Evolutionary conservation across 1,139 yeast species (phyloP).

Genomic region (Pichia sp.): DNA sequence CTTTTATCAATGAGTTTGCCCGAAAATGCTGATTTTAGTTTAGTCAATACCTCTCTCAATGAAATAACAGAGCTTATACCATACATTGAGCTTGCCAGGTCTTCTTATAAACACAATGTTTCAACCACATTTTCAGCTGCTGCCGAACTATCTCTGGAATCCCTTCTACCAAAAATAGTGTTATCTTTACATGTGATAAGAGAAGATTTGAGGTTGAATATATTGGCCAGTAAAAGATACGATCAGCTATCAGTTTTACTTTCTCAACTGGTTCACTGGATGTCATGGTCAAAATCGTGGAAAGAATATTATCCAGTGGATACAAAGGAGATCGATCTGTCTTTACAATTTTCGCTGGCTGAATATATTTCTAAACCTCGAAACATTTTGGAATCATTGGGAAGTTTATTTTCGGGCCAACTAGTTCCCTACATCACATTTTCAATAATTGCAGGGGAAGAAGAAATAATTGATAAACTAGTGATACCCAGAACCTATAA

Average conservation of each 20-base stretch:
- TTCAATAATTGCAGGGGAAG: constrained; percentile 65
- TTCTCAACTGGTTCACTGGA: constrained; percentile 59
- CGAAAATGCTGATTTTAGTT: constrained; percentile 31
- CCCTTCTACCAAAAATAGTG: constrained; percentile 58
- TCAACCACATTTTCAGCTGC: constrained; percentile 8
- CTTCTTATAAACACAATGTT: constrained; percentile 8
- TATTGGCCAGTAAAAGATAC: constrained; percentile 39
- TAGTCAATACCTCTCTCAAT: constrained; percentile 29
- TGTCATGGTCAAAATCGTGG: constrained; percentile 79
- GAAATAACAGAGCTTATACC: constrained; percentile 41
- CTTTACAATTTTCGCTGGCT: constrained; percentile 39
- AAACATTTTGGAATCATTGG: constrained; percentile 48
- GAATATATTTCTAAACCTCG: constrained; percentile 51
- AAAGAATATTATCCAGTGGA: constrained; percentile 47
- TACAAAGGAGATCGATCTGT: constrained; percentile 28
- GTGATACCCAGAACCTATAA: constrained; percentile 64
- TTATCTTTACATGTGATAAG: constrained; percentile 69
- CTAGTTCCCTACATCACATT: constrained; percentile 59
- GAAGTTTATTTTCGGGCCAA: constrained; percentile 43
- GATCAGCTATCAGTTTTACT: constrained; percentile 48
- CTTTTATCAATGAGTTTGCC: constrained; percentile 48
- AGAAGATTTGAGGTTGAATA: constrained; percentile 67
- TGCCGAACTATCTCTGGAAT: constrained; percentile 39
- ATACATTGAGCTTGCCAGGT: constrained; percentile 35
- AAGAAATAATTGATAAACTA: constrained; percentile 52